Base-by-base conservation (phyloP, 2,329 filamentous ascomycete species). In the Diaporthe longicolla region DNA sequence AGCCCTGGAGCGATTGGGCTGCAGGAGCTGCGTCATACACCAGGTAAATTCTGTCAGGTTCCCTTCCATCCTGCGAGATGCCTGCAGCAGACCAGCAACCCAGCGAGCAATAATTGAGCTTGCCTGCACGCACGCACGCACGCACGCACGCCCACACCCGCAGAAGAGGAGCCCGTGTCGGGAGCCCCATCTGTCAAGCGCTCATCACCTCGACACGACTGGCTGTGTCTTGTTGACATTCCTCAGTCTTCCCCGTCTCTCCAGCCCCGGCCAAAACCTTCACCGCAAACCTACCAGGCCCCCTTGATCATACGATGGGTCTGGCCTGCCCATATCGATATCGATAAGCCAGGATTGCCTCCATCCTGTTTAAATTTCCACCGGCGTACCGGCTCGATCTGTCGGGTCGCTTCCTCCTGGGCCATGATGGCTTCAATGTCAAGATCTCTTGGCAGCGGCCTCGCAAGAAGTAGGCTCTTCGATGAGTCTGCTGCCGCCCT, bases 391-490 rank as follows among this genome's bases (percentile, higher is more conserved):
- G 52, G 40, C 58, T 71, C 50, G 57, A 52, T 10, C 43, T 52
- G 26, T 50, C 61, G 73, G 65, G 55, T 48, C 71, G 24, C 45
- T 66, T 61, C 40, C 29, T 55, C 61, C 58, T 61, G 57, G 48
- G 72, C 48, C 61, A 75, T 45, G 24, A 75, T 75, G 74, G 72
- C 74, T 57, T 74, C 74, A 70, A 75, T 75, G 74, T 74, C 68
- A 58, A 75, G 74, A 29, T 71, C 70, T 43, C 57, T 75, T 61
- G 74, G 74, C 74, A 74, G 68, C 50, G 61, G 74, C 72, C 68
- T 75, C 61, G 74, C 72, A 48, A 71, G 68, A 72, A 71, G 61
- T 70, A 70, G 72, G 54, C 71, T 75, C 72, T 66, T 72, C 59
- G 57, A 69, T 72, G 74, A 75, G 72, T 71, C 74, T 54, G 55